Evolutionary conservation across 257 asterid species (phyloP).

Genomic region (Sherardia arvensis): DNA sequence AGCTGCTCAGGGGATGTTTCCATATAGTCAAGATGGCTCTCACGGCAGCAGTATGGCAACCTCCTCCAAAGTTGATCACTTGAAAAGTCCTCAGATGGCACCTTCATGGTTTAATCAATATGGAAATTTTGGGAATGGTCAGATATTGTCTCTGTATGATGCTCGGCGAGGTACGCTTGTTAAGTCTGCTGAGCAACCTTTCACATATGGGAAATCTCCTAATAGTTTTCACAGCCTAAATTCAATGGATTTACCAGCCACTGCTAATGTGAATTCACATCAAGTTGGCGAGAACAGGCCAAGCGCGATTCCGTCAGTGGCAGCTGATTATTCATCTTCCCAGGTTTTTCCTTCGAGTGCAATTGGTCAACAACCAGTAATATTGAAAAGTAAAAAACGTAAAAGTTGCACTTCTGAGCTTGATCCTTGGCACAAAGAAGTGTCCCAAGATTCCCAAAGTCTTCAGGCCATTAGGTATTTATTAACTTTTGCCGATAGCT

Average conservation of each 20-base stretch:
- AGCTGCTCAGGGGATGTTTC: constrained; percentile 35
- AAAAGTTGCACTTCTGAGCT: constrained; percentile 36
- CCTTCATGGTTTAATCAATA: constrained; percentile 74
- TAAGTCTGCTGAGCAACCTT: constrained; percentile 34
- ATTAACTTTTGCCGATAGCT: background rate
- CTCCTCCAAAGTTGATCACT: constrained; percentile 23
- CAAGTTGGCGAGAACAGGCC: constrained; percentile 22
- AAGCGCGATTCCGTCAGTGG: constrained; percentile 26
- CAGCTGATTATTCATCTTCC: constrained; percentile 31
- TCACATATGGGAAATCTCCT: constrained; percentile 32
- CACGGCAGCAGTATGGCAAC: constrained; percentile 17
- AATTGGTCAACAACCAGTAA: constrained; percentile 24
- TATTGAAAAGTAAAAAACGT: constrained; percentile 43
- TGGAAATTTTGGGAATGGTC: constrained; percentile 55
- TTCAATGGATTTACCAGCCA: constrained; percentile 31
- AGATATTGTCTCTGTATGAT: constrained; percentile 32
- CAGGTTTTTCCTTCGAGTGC: constrained; percentile 8
- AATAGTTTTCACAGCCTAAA: constrained; percentile 27
- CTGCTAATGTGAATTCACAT: constrained; percentile 27
- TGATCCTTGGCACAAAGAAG: constrained; percentile 60
- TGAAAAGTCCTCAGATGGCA: constrained; percentile 63
- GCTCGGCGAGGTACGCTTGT: constrained; percentile 23
- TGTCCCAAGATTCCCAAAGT: constrained; percentile 29
- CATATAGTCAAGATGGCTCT: constrained; percentile 22
- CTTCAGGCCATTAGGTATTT: constrained; percentile 45